Evolutionary conservation across 257 asterid genomes (phyloP).

Genomic region (Ballota nigra): DNA sequence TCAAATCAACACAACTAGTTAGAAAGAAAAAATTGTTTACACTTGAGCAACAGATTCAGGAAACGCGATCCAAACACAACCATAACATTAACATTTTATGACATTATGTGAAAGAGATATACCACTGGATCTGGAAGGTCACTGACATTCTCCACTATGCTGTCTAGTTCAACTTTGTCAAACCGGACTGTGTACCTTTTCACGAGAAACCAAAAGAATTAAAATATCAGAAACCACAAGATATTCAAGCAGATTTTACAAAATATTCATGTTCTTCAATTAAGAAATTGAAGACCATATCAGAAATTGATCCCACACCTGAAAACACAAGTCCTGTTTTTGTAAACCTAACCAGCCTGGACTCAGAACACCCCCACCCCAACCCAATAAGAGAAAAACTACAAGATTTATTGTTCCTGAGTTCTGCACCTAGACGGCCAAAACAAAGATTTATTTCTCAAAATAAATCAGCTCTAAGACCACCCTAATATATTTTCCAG

Average conservation of each 20-base stretch:
- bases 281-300: background rate
- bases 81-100: background rate
- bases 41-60: constrained; percentile 15
- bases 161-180: constrained; percentile 80
- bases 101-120: constrained; percentile 9
- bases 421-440: background rate
- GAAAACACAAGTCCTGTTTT: background rate
- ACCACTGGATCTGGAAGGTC: constrained; percentile 93
- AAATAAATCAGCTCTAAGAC: constrained; percentile 1
- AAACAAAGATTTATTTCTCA: background rate
- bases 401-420: background rate
- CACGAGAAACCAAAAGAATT: constrained; percentile 1
- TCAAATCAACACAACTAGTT: constrained; percentile 21
- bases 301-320: constrained; percentile 9
- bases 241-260: background rate
- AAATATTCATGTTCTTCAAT: background rate
- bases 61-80: constrained; percentile 1
- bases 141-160: constrained; percentile 63
- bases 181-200: constrained; percentile 76
- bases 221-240: background rate
- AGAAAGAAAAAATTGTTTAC: constrained; percentile 10
- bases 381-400: background rate
- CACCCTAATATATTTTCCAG: background rate
- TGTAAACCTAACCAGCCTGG: background rate
- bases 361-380: background rate